Conservation (phyloP, 2,329 filamentous ascomycete species). For the Sarocladium oryzae region DNA sequence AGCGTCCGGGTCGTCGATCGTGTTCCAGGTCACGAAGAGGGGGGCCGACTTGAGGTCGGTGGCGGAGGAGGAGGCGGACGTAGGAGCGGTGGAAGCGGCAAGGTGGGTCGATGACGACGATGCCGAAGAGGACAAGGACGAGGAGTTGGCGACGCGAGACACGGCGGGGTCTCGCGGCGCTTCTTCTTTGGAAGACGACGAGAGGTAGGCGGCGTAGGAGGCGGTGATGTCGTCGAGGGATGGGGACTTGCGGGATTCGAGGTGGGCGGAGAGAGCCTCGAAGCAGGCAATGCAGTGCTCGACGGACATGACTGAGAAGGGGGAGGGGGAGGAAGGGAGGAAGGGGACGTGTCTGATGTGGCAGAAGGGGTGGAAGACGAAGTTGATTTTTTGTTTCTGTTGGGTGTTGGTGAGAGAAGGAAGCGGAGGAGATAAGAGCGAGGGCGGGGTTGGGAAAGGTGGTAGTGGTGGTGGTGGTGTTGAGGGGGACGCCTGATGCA, state of each 20-base stretch:
- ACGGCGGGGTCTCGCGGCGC: slow-evolving; percentile 32
- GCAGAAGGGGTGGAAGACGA: no score
- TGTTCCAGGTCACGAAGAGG: slow-evolving; percentile 95
- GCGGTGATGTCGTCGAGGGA: slow-evolving; percentile 63
- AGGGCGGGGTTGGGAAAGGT: neutral
- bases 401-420: neutral
- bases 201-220: slow-evolving; percentile 45
- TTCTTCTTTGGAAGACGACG: slow-evolving; percentile 16
- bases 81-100: slow-evolving; percentile 22
- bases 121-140: neutral
- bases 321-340: neutral
- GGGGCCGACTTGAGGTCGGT: slow-evolving; percentile 48
- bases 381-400: no score
- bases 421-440: neutral
- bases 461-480: neutral
- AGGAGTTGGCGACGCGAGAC: neutral
- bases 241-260: slow-evolving; percentile 62
- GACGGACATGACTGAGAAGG: slow-evolving; percentile 28
- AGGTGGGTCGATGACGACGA: slow-evolving; percentile 26
- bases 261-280: slow-evolving; percentile 71
- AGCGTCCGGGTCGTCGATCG: slow-evolving; percentile 32
- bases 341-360: no score
- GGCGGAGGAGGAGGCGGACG: slow-evolving; percentile 31
- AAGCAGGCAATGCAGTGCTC: slow-evolving; percentile 87
- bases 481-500: neutral